Conservation (phyloP, 176 grass and related monocot species). For the Ensete ventricosum region DNA sequence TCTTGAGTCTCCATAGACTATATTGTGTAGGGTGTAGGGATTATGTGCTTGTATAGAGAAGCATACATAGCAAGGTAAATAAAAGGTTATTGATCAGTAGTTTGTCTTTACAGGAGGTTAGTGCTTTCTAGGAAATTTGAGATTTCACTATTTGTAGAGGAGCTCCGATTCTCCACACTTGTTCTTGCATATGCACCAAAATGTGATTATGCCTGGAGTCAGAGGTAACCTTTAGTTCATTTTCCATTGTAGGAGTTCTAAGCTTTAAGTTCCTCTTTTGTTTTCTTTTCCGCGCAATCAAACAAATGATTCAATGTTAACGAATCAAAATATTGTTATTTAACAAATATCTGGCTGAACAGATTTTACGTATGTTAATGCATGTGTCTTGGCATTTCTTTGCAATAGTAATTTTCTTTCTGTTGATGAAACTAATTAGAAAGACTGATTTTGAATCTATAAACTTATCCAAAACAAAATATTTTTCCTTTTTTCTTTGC, state of each 20-base stretch:
- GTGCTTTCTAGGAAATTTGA: conserved; percentile 33
- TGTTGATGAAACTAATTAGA: neutral
- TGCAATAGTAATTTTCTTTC: neutral
- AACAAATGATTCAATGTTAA: neutral
- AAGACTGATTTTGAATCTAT: neutral
- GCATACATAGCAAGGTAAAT: neutral
- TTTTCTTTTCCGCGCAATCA: neutral
- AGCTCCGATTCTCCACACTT: conserved; percentile 43
- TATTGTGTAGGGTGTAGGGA: neutral
- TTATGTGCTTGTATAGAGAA: neutral
- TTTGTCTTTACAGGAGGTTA: conserved; percentile 35
- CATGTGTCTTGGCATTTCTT: neutral
- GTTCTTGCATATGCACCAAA: conserved; percentile 18
- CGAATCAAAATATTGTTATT: neutral
- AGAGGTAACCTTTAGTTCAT: conserved; percentile 6
- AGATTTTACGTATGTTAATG: neutral
- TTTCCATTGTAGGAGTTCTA: neutral
- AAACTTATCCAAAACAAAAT: neutral
- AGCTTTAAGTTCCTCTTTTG: neutral
- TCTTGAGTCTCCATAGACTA: neutral
- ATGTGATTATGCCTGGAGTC: conserved; percentile 19
- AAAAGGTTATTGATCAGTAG: conserved; percentile 3
- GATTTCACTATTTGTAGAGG: conserved; percentile 34
- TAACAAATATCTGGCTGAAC: neutral
- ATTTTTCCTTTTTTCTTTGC: neutral